Evolutionary conservation across 225 moss, liverwort and hornwort species (phyloP), one percentile per base, ranked within the genome.

Genomic region (Antitrichia curtipendula): DNA sequence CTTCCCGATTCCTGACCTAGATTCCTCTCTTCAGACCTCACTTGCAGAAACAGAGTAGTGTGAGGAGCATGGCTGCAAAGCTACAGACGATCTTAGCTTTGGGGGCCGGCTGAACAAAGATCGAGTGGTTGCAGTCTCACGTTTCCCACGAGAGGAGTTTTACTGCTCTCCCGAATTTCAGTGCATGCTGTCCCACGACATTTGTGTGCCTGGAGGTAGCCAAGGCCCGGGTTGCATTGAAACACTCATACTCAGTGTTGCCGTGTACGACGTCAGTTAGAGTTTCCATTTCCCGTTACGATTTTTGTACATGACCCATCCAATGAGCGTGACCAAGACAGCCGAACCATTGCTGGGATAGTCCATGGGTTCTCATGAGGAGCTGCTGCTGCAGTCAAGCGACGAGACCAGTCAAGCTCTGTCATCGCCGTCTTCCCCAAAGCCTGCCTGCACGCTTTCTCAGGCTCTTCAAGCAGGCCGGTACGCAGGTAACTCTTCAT

Each of bases 361-460:
- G 32, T 82, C 29, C 70, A 80, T 70, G 82, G 57, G 77, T 87
- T 82, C 47, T 82, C 85, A 89, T 85, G 89, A 89, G 45, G 47
- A 80, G 84, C 89, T 84, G 56, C 64, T 81, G 91, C 81, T 75
- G 89, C 89, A 89, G 85, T 91, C 78, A 85, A 89, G 89, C 69
- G 52, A 82, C 56, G 73, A 78, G 85, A 24, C 65, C 58, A 60
- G 60, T 56, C 84, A 69, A 78, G 77, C 82, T 60, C 54, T 63
- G 68, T 31, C 60, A 41, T 75, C 79, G 82, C 72, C 57, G 52
- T 59, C 86, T 50, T 86, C 66, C 52, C 59, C 6, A 62, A 80
- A 75, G 80, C 74, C 86, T 60, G 38, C 32, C 47, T 78, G 86
- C 85, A 88, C 63, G 47, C 60, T 57, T 78, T 86, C 81, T 57